Percentiles rank a stretch among this genome's conserved stretches.
phyloP scores from a whole-genome alignment of 2,329 filamentous ascomycete genomes.

The Phyllachora maydis region DNA sequence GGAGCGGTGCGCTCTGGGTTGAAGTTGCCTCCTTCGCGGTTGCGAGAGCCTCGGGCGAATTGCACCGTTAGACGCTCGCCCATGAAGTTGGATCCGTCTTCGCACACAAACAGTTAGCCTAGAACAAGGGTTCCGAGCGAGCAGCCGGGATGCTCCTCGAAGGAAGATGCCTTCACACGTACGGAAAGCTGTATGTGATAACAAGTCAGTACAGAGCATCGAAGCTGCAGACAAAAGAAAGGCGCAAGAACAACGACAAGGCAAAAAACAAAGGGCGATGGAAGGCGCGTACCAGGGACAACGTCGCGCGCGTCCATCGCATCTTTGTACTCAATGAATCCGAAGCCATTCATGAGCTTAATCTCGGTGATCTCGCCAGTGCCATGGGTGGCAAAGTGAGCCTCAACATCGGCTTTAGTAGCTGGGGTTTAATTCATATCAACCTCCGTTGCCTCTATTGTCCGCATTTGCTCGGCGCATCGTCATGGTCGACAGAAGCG shows the following conservation, averaged over 20 bases:
- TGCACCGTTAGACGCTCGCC: slow-evolving; percentile 94
- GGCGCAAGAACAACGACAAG: too few species aligned
- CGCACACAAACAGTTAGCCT: slow-evolving; percentile 15
- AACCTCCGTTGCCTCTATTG: too few species aligned
- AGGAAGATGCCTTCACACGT: slow-evolving; percentile 21
- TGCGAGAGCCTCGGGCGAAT: slow-evolving; percentile 76
- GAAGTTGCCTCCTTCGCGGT: slow-evolving; percentile 24
- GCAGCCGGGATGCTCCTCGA: slow-evolving; percentile 12
- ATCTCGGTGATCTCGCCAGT: slow-evolving; percentile 96
- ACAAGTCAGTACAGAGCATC: too few species aligned
- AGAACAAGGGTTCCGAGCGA: slow-evolving; percentile 10
- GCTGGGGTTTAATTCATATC: too few species aligned
- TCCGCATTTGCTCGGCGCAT: too few species aligned
- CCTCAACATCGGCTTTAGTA: slow-evolving; percentile 92
- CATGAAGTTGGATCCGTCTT: slow-evolving; percentile 97
- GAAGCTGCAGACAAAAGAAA: too few species aligned
- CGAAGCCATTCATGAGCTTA: slow-evolving; percentile 99
- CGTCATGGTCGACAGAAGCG: neutral
- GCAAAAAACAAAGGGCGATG: slow-evolving; percentile 5
- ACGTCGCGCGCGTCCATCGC: slow-evolving; percentile 96
- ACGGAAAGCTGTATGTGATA: slow-evolving; percentile 39
- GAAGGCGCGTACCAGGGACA: slow-evolving; percentile 59
- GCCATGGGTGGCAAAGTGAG: slow-evolving; percentile 87
- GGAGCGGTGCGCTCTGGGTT: slow-evolving; percentile 35
- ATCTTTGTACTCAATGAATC: slow-evolving; percentile 99